A percentile compares a stretch with the other conserved stretches of the same genome.
Conservation (phyloP, 176 grass and related monocot genomes). For the Zoysia japonica region DNA sequence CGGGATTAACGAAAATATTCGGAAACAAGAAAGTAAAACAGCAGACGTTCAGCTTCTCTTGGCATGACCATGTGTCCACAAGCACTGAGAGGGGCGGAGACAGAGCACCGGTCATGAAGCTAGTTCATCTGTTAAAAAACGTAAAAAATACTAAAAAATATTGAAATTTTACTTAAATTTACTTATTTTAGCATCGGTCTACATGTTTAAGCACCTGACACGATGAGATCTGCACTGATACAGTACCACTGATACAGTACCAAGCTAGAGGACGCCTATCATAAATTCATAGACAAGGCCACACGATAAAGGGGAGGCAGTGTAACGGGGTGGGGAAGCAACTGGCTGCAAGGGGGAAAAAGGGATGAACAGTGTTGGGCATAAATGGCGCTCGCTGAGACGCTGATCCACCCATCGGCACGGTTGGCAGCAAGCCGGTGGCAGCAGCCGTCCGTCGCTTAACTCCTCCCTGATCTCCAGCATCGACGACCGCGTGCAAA, state of each 20-base stretch:
- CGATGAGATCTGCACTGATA: no score
- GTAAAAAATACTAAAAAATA: background rate
- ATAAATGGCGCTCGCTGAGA: slow-evolving; percentile 46
- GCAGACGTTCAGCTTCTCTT: background rate
- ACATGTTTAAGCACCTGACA: no score
- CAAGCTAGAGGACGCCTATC: background rate
- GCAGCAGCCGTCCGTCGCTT: slow-evolving; percentile 54
- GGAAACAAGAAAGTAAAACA: background rate
- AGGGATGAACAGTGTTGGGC: slow-evolving; percentile 47
- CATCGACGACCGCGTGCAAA: slow-evolving; percentile 11
- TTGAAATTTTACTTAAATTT: no score
- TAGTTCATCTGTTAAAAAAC: background rate
- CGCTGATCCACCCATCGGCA: background rate
- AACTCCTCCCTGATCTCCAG: slow-evolving; percentile 8
- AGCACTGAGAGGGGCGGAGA: background rate
- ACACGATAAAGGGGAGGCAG: slow-evolving; percentile 20
- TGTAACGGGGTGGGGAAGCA: slow-evolving; percentile 12
- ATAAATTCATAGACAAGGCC: slow-evolving; percentile 25
- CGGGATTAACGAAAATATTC: background rate
- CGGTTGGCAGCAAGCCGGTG: slow-evolving; percentile 48
- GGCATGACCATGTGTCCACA: slow-evolving; percentile 8
- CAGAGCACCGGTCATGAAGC: no score
- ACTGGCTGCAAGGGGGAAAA: background rate
- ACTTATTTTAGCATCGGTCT: no score
- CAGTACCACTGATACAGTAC: no score